phyloP scores from a whole-genome alignment of 192 early-diverging fungal species.

The Gaertneriomyces semiglobifer region DNA sequence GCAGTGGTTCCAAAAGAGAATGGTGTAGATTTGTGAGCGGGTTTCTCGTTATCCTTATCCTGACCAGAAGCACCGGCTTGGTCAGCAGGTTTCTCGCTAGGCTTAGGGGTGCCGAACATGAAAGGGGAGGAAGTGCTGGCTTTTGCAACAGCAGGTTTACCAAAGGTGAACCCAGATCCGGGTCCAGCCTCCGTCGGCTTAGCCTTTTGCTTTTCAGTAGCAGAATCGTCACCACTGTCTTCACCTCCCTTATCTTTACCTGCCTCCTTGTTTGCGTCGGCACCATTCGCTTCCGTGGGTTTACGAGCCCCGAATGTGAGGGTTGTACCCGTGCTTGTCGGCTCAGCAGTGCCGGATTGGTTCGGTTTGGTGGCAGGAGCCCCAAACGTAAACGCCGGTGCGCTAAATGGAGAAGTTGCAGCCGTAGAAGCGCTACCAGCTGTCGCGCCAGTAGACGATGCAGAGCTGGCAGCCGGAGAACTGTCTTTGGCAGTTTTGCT shows the following conservation, averaged over 20 bases:
- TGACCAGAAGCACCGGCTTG: neutral
- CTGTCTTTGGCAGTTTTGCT: neutral
- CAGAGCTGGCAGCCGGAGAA: no score
- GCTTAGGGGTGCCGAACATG: neutral
- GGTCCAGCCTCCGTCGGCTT: no score
- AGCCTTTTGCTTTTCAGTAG: neutral
- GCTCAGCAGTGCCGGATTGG: neutral
- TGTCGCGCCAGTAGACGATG: no score
- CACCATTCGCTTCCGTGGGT: neutral
- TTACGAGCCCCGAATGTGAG: neutral
- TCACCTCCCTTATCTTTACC: neutral
- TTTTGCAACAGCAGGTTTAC: neutral
- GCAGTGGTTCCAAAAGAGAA: slow-evolving; percentile 3
- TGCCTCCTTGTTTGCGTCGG: neutral
- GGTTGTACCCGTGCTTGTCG: neutral
- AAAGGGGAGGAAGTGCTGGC: slow-evolving; percentile 6
- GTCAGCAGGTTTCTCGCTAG: neutral
- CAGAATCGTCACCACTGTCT: neutral
- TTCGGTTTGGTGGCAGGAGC: no score
- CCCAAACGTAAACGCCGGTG: no score
- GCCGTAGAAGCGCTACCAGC: no score
- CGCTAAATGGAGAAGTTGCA: no score
- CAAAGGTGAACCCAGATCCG: neutral
- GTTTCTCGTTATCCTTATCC: neutral
- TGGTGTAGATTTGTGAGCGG: neutral